Evolutionary conservation across 2,329 filamentous ascomycete genomes (phyloP).

Genomic region (Aspergillus sp.): DNA sequence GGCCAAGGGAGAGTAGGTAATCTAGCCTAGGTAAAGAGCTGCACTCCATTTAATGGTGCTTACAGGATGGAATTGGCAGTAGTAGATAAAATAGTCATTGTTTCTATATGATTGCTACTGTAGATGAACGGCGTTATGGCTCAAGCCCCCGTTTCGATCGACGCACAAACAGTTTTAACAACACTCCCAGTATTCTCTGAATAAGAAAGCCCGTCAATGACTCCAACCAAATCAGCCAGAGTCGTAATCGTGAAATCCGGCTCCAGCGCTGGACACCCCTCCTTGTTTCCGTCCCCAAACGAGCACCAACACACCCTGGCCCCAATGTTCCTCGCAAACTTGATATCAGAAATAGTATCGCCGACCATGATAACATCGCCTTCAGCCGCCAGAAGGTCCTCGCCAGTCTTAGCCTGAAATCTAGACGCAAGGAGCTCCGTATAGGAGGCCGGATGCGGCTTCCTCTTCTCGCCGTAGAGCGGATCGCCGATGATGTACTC

Average conservation of each 20-base stretch:
- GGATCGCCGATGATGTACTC: slow-evolving; percentile 15
- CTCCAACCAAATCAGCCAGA: background rate
- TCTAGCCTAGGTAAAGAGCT: no score
- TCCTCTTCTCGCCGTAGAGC: slow-evolving; percentile 5
- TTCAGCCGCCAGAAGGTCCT: background rate
- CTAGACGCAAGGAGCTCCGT: slow-evolving; percentile 16
- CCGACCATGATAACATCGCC: slow-evolving; percentile 13
- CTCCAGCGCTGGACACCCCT: slow-evolving; percentile 8
- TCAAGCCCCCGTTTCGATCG: no score
- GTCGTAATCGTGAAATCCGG: slow-evolving; percentile 14
- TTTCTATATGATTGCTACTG: no score
- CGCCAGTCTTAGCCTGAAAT: slow-evolving; percentile 9
- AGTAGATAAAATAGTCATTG: no score
- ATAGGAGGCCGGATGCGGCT: slow-evolving; percentile 15
- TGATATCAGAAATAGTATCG: slow-evolving; percentile 17
- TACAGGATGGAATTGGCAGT: no score
- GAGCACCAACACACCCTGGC: slow-evolving; percentile 15
- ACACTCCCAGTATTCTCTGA: no score
- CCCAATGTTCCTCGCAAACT: slow-evolving; percentile 17
- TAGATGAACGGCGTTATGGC: no score
- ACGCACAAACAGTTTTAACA: no score
- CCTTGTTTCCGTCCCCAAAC: slow-evolving; percentile 17
- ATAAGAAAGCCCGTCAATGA: background rate
- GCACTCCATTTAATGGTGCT: no score
- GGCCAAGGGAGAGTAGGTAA: no score